Evolutionary conservation across 2,329 filamentous ascomycete genomes (phyloP).

Genomic region (Colletotrichum falcatum): DNA sequence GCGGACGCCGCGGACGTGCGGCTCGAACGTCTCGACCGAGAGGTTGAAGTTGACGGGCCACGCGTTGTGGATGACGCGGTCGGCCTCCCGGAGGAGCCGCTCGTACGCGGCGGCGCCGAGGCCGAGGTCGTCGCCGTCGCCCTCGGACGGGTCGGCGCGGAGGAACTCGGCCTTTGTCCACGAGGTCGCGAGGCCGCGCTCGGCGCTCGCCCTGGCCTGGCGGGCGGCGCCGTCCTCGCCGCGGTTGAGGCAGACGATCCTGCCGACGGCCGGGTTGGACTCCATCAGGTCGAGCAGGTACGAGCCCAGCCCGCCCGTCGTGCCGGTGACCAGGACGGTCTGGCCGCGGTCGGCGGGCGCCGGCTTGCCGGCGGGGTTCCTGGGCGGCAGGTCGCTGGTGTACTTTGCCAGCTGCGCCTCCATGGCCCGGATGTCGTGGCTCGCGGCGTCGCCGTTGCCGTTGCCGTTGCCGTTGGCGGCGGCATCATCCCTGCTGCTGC

Average conservation of each 20-base stretch:
- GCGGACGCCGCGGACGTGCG: conserved; percentile 62
- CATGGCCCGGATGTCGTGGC: conserved; percentile 48
- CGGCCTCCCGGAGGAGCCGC: conserved; percentile 53
- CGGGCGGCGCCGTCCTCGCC: conserved; percentile 54
- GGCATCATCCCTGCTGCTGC: neutral
- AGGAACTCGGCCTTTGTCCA: conserved; percentile 60
- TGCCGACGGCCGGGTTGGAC: conserved; percentile 51
- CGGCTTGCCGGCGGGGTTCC: conserved; percentile 44
- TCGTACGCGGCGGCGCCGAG: conserved; percentile 53
- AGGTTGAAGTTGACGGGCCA: conserved; percentile 65
- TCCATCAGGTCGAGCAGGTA: conserved; percentile 47
- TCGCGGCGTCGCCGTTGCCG: conserved; percentile 18
- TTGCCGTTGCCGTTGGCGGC: neutral
- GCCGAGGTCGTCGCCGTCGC: conserved; percentile 59
- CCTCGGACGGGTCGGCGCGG: conserved; percentile 60
- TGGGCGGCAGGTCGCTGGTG: conserved; percentile 48
- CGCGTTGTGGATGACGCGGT: conserved; percentile 66
- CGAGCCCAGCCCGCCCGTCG: conserved; percentile 31
- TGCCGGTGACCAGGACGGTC: conserved; percentile 38
- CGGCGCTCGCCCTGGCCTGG: conserved; percentile 52
- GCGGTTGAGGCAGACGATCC: conserved; percentile 63
- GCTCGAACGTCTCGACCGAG: conserved; percentile 61
- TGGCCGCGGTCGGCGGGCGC: conserved; percentile 50
- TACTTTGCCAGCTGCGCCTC: conserved; percentile 52
- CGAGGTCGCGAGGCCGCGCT: conserved; percentile 53